Conservation (phyloP, 495 filamentous ascomycete species). For the Xylaria nigripes region DNA sequence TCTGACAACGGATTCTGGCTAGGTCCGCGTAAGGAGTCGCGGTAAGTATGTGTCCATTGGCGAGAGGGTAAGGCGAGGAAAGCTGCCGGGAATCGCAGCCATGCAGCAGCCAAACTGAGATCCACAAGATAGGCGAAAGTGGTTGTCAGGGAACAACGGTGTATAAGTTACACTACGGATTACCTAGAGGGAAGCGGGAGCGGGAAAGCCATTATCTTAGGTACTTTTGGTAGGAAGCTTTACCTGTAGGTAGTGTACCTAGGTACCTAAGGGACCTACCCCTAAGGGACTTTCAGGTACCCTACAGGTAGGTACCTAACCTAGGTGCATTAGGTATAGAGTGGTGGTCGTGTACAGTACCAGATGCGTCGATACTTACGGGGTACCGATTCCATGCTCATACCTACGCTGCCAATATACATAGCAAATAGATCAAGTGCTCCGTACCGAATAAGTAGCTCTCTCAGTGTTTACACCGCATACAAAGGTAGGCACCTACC, state of each 20-base stretch:
- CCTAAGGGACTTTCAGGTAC: too few relatives aligned
- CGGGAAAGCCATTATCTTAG: neutral
- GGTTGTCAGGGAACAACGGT: neutral
- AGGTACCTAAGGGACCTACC: neutral
- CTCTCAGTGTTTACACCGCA: too few relatives aligned
- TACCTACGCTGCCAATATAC: too few relatives aligned
- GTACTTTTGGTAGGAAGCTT: too few relatives aligned
- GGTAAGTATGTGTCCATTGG: neutral
- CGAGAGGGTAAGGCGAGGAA: neutral
- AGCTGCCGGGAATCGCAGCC: neutral
- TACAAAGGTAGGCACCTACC: too few relatives aligned
- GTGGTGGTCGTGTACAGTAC: too few relatives aligned
- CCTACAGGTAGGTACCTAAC: too few relatives aligned
- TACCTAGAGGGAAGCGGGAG: neutral
- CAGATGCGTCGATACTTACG: too few relatives aligned
- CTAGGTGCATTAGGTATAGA: too few relatives aligned
- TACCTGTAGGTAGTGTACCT: neutral
- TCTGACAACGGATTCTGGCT: neutral
- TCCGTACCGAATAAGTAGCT: too few relatives aligned
- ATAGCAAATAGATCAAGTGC: too few relatives aligned
- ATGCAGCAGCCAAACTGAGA: neutral
- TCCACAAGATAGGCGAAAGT: neutral
- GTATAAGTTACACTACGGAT: neutral
- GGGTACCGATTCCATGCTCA: too few relatives aligned
- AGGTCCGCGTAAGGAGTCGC: neutral